Conservation (phyloP, 2,329 filamentous ascomycete species). For the Colletotrichum musae region DNA sequence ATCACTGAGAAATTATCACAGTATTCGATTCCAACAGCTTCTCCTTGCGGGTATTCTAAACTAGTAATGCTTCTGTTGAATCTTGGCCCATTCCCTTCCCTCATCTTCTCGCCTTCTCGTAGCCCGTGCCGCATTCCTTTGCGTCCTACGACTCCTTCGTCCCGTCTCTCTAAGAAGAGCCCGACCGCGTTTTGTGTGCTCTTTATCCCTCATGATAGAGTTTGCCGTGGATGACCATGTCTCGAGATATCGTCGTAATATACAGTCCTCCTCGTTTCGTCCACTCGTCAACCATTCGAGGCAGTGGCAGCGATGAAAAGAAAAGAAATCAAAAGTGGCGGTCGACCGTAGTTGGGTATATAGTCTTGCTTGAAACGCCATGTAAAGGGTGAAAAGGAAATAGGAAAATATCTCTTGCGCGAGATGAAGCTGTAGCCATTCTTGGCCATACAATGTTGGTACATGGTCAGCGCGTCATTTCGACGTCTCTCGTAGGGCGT, state of each 20-base stretch:
- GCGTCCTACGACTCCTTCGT: constrained; percentile 2
- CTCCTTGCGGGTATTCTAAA: constrained; percentile 5
- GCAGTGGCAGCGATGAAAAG: constrained; percentile 1
- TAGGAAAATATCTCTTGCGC: constrained; percentile 26
- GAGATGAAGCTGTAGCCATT: constrained; percentile 20
- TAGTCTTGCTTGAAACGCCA: constrained; percentile 32
- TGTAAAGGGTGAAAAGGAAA: constrained; percentile 1
- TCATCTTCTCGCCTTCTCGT: not conserved
- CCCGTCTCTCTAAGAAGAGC: constrained; percentile 30
- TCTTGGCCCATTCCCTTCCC: not conserved
- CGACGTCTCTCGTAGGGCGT: no score
- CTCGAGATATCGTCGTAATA: constrained; percentile 14
- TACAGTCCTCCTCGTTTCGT: constrained; percentile 23
- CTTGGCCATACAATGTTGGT: constrained; percentile 17
- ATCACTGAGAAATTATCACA: not conserved
- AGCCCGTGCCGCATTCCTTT: not conserved
- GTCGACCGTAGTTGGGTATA: constrained; percentile 38
- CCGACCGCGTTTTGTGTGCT: constrained; percentile 15
- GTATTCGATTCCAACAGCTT: constrained; percentile 8
- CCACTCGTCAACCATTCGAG: constrained; percentile 12
- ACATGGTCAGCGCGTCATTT: constrained; percentile 1
- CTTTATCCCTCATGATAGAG: constrained; percentile 11
- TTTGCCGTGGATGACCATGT: constrained; percentile 10
- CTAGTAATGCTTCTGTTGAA: not conserved
- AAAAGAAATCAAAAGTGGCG: constrained; percentile 19